Evolutionary conservation across 257 asterid species (phyloP), one percentile per base, ranked within the genome.

Genomic region (Cynanchum wilfordii): DNA sequence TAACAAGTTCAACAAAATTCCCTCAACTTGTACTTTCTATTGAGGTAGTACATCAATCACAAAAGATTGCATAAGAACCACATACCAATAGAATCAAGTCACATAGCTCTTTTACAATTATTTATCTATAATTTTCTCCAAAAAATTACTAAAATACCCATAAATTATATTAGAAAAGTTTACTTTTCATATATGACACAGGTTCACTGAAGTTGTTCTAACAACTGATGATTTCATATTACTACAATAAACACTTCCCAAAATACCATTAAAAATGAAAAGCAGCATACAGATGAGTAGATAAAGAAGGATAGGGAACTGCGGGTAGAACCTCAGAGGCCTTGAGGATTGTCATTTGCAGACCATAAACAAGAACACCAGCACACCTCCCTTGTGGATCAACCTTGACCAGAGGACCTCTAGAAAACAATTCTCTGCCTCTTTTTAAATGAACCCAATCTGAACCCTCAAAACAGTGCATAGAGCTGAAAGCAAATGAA

Each of bases 391-490:
- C 99, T 66, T 87, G 87, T 30, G 97, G 96, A 71, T 95, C 99
- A 85, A 87, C 97, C 83, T 89, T 92, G 73, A 92, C 90, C 55
- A 85, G 68, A 20, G 98, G 98, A 55, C 99, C 99, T 82, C 87
- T 84, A 51, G 89, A 78, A 81, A 91, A 95, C 78, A 79, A 78
- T 85, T 92, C 96, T 79, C 93, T 84, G 73, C 99, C 99, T 87
- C 95, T 89, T 86, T 86, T 89, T 82, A 95, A 70, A 81, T 91
- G 86, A 72, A 84, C 68, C 99, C 99, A 95, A 51, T 95, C 93
- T 52, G 99, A 96, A 71, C 96, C 99, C 86, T 95, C 99, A 65
- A 95, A 95, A 87, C 96, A 95, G 82, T 95, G 99, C 99, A 95
- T 85, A 71, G 99, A 95, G 82, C 99, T 95, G 90, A 83, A 81